Evolutionary conservation across 2,329 filamentous ascomycete genomes (phyloP).

Genomic region (Ophiosphaerella herpotricha): DNA sequence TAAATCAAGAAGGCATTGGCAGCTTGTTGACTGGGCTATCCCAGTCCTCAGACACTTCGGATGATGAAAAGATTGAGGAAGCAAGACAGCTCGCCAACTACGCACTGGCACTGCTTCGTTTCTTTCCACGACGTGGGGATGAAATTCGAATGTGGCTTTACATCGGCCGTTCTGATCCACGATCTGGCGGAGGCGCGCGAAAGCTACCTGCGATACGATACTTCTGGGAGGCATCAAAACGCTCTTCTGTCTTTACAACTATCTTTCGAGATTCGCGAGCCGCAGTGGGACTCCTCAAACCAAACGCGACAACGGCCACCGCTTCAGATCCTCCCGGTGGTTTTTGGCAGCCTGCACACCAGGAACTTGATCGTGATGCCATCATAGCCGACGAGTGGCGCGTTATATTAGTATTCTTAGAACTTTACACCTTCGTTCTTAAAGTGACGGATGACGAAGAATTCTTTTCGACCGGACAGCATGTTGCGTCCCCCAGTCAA

Average conservation of each 20-base stretch:
- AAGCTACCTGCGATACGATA: slow-evolving; percentile 73
- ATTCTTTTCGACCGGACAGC: slow-evolving; percentile 69
- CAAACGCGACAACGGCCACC: slow-evolving; percentile 28
- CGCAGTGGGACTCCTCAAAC: slow-evolving; percentile 62
- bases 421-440: slow-evolving; percentile 90
- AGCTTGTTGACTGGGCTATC: slow-evolving; percentile 58
- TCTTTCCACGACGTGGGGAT: slow-evolving; percentile 80
- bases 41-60: slow-evolving; percentile 42
- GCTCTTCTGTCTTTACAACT: slow-evolving; percentile 61
- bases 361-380: slow-evolving; percentile 39
- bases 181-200: slow-evolving; percentile 36
- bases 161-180: slow-evolving; percentile 66
- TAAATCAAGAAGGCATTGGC: slow-evolving; percentile 76
- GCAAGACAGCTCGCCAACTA: slow-evolving; percentile 82
- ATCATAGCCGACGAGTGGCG: slow-evolving; percentile 76
- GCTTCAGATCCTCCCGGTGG: slow-evolving; percentile 13
- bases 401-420: slow-evolving; percentile 85
- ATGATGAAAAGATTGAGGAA: slow-evolving; percentile 54
- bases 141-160: slow-evolving; percentile 96
- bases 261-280: slow-evolving; percentile 62
- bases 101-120: slow-evolving; percentile 80
- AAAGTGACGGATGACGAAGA: slow-evolving; percentile 96
- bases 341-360: slow-evolving; percentile 41
- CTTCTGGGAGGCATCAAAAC: slow-evolving; percentile 74
- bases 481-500: slow-evolving; percentile 32